phyloP scores from a whole-genome alignment of 2,329 filamentous ascomycete genomes.

The Epichloe brachyelytri region DNA sequence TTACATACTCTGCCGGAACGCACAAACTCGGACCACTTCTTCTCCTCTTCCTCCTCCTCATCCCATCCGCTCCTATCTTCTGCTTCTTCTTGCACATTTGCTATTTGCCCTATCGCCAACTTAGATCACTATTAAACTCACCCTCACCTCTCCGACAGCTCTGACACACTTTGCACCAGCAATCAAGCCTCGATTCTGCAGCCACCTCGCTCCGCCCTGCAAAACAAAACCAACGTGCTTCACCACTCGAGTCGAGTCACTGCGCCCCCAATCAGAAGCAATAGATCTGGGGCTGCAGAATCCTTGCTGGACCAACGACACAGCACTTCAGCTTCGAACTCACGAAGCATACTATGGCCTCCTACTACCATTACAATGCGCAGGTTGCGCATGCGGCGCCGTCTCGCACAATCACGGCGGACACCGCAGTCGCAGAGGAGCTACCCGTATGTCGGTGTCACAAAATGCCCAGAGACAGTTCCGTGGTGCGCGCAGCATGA shows the following conservation, averaged over 20 bases:
- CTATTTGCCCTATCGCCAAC: neutral
- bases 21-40: neutral
- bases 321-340: neutral
- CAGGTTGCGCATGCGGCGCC: conserved; percentile 44
- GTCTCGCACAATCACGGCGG: conserved; percentile 65
- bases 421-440: conserved; percentile 62
- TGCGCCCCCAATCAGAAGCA: conserved; percentile 6
- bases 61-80: neutral
- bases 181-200: neutral
- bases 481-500: conserved; percentile 71
- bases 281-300: neutral
- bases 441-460: conserved; percentile 63
- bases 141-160: neutral
- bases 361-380: conserved; percentile 49
- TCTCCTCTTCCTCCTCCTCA: neutral
- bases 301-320: neutral
- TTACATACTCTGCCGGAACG: neutral
- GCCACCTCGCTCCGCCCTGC: neutral
- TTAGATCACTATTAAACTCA: neutral
- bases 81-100: neutral
- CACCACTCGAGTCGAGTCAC: conserved; percentile 9
- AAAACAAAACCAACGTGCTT: neutral
- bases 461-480: conserved; percentile 82
- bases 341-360: conserved; percentile 35
- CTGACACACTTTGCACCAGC: neutral